These are phyloP conservation scores for Rhizophlyctis rosea DNA, from an alignment of 192 early-diverging fungal genomes.

Conservation along the genomic window DNA sequence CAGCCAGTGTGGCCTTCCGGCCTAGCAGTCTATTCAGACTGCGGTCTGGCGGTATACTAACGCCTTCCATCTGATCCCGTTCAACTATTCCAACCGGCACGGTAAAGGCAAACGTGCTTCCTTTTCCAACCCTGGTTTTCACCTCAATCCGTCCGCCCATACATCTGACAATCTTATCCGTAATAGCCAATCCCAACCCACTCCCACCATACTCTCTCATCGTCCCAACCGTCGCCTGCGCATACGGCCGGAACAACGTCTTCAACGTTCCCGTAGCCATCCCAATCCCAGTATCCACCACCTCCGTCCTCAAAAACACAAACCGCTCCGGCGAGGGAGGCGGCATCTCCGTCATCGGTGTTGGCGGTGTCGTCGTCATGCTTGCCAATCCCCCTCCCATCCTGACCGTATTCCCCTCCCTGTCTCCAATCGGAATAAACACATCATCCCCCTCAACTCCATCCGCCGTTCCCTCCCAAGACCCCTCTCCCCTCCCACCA, in stretches of 20 bases:
- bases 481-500: not conserved
- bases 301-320: not conserved
- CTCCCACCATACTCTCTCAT: slow-evolving; percentile 26
- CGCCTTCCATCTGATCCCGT: too few relatives aligned
- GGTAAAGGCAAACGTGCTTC: not conserved
- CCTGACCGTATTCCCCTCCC: too few relatives aligned
- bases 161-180: slow-evolving; percentile 13
- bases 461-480: not conserved
- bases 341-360: not conserved
- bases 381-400: not conserved
- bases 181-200: slow-evolving; percentile 26
- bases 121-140: slow-evolving; percentile 15
- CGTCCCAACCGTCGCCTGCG: slow-evolving; percentile 15
- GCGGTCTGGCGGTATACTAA: not conserved
- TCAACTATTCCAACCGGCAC: slow-evolving; percentile 3
- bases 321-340: too few relatives aligned
- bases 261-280: slow-evolving; percentile 3
- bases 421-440: too few relatives aligned
- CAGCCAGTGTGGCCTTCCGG: too few relatives aligned
- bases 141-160: slow-evolving; percentile 25
- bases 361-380: too few relatives aligned
- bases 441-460: not conserved
- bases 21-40: not conserved
- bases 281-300: slow-evolving; percentile 13
- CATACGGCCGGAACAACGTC: slow-evolving; percentile 21